Evolutionary conservation across 805 yeast genomes (phyloP), one percentile per base, ranked within the genome.

Genomic region (Cyberlindnera sargentensis): DNA sequence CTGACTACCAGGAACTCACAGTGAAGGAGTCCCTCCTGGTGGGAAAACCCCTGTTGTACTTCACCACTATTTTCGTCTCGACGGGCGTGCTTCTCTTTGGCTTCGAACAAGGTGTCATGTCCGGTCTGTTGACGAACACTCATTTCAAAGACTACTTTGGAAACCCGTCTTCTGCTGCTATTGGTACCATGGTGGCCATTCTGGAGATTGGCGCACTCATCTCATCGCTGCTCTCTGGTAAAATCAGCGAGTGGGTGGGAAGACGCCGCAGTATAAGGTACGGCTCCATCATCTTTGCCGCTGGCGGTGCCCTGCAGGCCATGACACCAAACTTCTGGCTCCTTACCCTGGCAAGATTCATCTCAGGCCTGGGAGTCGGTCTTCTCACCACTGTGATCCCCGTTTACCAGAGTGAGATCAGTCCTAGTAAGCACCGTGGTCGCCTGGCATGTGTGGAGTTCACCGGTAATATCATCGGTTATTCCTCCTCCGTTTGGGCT

Each of bases 301-400:
- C 84, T 28, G 96, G 96, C 9, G 96, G 96, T 2, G 58, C 71
- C 1, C 60, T 87, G 37, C 96, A 88, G 63, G 72, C 89, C 2
- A 67, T 73, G 47, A 72, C 91, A 3, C 56, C 62, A 5, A 71
- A 70, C 48, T 71, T 86, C 60, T 56, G 62, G 51, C 55, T 75
- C 36, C 72, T 88, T 67, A 78, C 82, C n/a, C 54, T 78, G 10
- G 95, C 95, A 3, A 68, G 96, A 53, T 76, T 85, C 29, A 72
- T 87, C 37, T 73, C 86, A 34, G 96, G 96, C 15, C 52, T 87
- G n/a, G 95, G 95, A 2, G 90, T 88, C 26, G 96, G 96, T 3
- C 66, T 88, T 42, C 67, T 88, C 37, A 80, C 90, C 26, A 82
- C 95, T 6, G 82, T 88, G 48, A 90, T 88, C 8, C 95, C 95